A percentile compares a stretch with the other conserved stretches of the same genome.
Conservation (phyloP, 2,329 filamentous ascomycete genomes). For the Eurotiales sp. region DNA sequence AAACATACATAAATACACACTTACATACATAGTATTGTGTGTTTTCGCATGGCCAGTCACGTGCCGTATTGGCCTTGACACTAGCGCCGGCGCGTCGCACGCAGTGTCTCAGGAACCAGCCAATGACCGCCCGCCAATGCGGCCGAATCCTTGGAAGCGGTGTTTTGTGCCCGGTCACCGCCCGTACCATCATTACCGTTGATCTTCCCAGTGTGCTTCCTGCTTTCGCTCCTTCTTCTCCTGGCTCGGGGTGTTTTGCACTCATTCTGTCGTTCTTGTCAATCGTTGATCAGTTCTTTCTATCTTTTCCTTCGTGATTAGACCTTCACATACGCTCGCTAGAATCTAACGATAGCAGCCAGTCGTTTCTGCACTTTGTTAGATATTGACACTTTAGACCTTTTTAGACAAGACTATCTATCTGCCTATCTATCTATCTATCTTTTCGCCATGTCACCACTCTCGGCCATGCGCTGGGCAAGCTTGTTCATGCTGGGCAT, state of each 20-base stretch:
- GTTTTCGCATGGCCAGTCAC: no score
- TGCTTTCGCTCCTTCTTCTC: not conserved
- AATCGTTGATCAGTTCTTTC: conserved; percentile 2
- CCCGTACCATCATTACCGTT: no score
- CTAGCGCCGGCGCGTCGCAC: no score
- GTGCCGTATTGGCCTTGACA: not conserved
- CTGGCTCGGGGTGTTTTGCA: not conserved
- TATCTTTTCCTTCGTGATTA: not conserved
- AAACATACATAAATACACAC: no score
- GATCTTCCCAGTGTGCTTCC: not conserved
- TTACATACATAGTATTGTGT: no score
- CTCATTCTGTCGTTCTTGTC: not conserved
- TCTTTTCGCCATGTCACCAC: conserved; percentile 7
- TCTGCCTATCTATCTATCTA: not conserved
- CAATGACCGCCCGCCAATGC: not conserved
- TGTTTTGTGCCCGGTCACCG: not conserved
- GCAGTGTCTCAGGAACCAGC: not conserved
- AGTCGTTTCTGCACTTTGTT: not conserved
- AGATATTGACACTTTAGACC: no score
- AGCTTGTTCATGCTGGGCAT: conserved; percentile 27
- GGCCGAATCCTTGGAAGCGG: not conserved
- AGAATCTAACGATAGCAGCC: not conserved
- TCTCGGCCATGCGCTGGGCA: conserved; percentile 13
- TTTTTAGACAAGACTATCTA: no score
- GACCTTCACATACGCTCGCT: conserved; percentile 12